phyloP scores from a whole-genome alignment of 805 yeast species.

The Naumovozyma baii region DNA sequence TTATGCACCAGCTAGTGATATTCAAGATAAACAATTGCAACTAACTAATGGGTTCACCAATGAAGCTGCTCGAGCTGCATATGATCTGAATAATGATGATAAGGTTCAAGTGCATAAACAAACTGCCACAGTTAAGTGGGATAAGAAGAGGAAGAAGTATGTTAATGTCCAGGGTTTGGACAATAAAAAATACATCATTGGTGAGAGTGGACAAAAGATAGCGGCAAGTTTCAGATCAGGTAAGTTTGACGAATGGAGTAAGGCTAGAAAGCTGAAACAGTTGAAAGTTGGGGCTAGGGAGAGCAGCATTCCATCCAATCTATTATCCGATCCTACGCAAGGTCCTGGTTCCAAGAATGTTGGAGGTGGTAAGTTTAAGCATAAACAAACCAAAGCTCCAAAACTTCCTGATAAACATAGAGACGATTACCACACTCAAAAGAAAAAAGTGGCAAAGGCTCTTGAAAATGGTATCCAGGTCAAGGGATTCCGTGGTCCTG shows the following conservation, averaged over 20 bases:
- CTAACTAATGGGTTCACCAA: conserved; percentile 58
- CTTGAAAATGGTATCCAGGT: conserved; percentile 61
- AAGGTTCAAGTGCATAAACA: conserved; percentile 60
- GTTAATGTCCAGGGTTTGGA: conserved; percentile 72
- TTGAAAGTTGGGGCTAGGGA: conserved; percentile 49
- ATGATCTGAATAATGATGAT: conserved; percentile 74
- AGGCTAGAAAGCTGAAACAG: conserved; percentile 49
- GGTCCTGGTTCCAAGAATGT: conserved; percentile 9
- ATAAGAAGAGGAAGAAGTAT: conserved; percentile 83
- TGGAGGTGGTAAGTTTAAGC: conserved; percentile 51
- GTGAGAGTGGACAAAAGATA: conserved; percentile 86
- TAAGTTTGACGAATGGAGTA: conserved; percentile 85
- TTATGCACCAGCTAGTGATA: conserved; percentile 69
- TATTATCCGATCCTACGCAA: conserved; percentile 24
- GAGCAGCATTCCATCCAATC: conserved; percentile 27
- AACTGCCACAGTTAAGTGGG: conserved; percentile 73
- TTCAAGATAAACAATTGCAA: conserved; percentile 72
- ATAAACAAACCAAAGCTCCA: conserved; percentile 70
- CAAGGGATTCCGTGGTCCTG: conserved; percentile 48
- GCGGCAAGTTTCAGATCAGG: conserved; percentile 92
- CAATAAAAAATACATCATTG: conserved; percentile 71
- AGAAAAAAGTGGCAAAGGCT: conserved; percentile 74
- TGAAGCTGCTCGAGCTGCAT: conserved; percentile 77
- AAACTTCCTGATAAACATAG: conserved; percentile 82
- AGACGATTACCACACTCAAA: conserved; percentile 76